Percentiles rank a stretch among this genome's conserved stretches.
Evolutionary conservation across 768 basidiomycete genomes (phyloP).

Genomic region (Pilatotrama ljubarskyi): DNA sequence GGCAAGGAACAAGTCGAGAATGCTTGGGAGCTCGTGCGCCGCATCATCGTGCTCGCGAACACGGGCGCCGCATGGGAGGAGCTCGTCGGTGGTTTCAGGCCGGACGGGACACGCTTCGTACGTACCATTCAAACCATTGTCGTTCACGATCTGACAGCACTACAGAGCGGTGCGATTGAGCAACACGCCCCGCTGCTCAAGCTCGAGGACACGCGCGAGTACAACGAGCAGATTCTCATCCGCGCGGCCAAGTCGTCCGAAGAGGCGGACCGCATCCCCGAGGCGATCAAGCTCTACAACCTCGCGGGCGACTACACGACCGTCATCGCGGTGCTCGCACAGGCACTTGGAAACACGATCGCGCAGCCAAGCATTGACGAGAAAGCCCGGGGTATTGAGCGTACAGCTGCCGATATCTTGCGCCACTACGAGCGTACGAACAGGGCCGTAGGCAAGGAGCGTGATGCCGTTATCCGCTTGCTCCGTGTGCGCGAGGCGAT

Average conservation of each 20-base stretch:
- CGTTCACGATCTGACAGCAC: neutral
- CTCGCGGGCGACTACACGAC: slow-evolving; percentile 88
- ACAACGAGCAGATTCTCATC: slow-evolving; percentile 80
- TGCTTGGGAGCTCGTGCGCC: slow-evolving; percentile 77
- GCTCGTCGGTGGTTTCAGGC: slow-evolving; percentile 88
- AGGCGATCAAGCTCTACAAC: slow-evolving; percentile 95
- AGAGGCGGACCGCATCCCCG: slow-evolving; percentile 79
- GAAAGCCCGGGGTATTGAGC: slow-evolving; percentile 67
- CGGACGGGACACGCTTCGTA: slow-evolving; percentile 89
- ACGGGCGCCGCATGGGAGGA: slow-evolving; percentile 86
- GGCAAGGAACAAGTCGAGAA: slow-evolving; percentile 85
- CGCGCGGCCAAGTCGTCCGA: slow-evolving; percentile 81
- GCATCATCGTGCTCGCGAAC: slow-evolving; percentile 78
- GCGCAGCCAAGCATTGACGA: slow-evolving; percentile 58
- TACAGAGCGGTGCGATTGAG: slow-evolving; percentile 84
- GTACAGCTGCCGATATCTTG: slow-evolving; percentile 76
- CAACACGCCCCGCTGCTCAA: slow-evolving; percentile 77
- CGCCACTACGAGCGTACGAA: slow-evolving; percentile 79
- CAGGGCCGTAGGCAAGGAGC: slow-evolving; percentile 65
- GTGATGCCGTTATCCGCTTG: slow-evolving; percentile 73
- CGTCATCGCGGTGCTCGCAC: slow-evolving; percentile 85
- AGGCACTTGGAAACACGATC: slow-evolving; percentile 83
- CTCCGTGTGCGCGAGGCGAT: slow-evolving; percentile 82
- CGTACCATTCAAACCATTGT: slow-evolving; percentile 32
- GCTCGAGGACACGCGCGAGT: slow-evolving; percentile 62